Base-by-base conservation (phyloP, 2,329 filamentous ascomycete species). In the Fusarium protoensiforme region DNA sequence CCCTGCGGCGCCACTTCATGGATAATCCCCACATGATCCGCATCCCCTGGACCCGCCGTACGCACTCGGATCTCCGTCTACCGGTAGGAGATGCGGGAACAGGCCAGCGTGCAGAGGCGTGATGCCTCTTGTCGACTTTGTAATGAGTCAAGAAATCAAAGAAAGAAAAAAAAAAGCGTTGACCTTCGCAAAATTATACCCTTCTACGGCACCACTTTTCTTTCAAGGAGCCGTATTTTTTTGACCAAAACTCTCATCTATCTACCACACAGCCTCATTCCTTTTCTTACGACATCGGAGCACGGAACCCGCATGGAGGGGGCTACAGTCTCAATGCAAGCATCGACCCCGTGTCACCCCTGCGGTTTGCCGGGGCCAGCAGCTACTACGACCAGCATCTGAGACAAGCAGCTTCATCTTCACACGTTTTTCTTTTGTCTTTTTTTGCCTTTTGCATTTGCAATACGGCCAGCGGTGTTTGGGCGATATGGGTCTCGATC, bases 51-150 rank as follows among this genome's bases (percentile, higher is more conserved):
- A 57, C 71, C 41, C 73, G 77, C 51, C 75, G 77, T 53, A 74
- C 74, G 5, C 70, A 76, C 69, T 82, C 81, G 9, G 79, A 81
- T 67, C 78, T 87, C 29, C 83, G 84, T n/a, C 80, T 86, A 14
- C 84, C 85, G 1, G 76, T 80, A 8, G 80, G 78, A 62, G 83
- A 84, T 38, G 59, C 79, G 4, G 65, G 59, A 9, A 46, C 77
- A 22, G 71, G 74, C 11, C 70, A 71, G 27, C 75, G 73, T 20
- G 65, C 74, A 27, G 75, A 75, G 64, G 67, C 77, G 8, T 75
- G 69, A 18, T 73, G 62, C 60, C 29, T 63, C 22, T 27, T 36
- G 6, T 33, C 16, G 53, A 61, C 39, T 53, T 46, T 36, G 11
- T 51, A 29, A 51, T 5, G 60, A 59, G 58, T 20, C 46, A 29